These are phyloP conservation scores for Russula vinacea DNA, from an alignment of 768 basidiomycete species.

Conservation along the genomic window DNA sequence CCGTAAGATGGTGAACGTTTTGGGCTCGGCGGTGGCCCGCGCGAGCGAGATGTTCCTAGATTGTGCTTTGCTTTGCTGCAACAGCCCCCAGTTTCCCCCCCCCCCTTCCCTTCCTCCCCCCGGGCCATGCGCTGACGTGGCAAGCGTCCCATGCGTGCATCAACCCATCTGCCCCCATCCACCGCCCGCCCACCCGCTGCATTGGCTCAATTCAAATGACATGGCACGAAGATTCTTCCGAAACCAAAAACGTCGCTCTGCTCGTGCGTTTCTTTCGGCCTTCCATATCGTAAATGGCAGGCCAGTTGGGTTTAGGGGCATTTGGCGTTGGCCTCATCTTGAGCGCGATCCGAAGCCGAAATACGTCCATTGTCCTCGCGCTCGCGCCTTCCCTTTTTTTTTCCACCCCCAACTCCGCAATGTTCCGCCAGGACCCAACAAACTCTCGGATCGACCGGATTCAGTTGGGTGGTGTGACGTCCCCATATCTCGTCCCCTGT, in stretches of 20 bases:
- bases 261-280: too few species aligned
- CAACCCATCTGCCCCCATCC: too few species aligned
- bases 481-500: background rate
- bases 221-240: background rate
- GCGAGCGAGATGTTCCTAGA: too few species aligned
- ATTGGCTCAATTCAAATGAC: background rate
- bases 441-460: conserved; percentile 2
- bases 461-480: background rate
- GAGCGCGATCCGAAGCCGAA: background rate
- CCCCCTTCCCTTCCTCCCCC: too few species aligned
- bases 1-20: too few species aligned
- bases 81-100: too few species aligned
- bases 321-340: background rate
- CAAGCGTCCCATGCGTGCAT: too few species aligned
- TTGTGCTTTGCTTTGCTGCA: too few species aligned
- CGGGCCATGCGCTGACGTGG: too few species aligned
- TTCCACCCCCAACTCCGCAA: background rate
- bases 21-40: too few species aligned
- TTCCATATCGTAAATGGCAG: background rate
- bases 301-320: background rate
- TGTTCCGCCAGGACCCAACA: background rate
- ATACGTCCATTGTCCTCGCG: background rate
- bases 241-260: background rate
- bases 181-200: background rate
- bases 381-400: background rate